Percentiles rank a stretch among this genome's conserved stretches.
These are phyloP conservation scores for Neonectria sp. DNA, from an alignment of 2,329 filamentous ascomycete genomes.

Conservation along the genomic window DNA sequence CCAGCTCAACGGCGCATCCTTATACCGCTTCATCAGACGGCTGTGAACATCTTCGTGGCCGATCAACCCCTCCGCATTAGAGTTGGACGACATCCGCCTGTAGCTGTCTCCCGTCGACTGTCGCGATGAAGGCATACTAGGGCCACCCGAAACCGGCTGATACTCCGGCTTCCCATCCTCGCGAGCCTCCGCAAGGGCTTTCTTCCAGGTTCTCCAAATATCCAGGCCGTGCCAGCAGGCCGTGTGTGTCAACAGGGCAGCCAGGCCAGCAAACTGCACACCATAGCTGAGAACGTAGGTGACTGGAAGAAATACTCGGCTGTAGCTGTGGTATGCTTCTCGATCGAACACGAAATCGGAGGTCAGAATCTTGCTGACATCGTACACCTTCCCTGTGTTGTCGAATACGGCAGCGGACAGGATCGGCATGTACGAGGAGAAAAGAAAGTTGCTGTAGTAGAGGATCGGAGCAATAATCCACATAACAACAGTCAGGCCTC, in stretches of 20 bases:
- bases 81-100: slow-evolving; percentile 54
- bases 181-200: slow-evolving; percentile 75
- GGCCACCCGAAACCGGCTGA: slow-evolving; percentile 61
- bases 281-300: slow-evolving; percentile 91
- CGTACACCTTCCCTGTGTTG: slow-evolving; percentile 84
- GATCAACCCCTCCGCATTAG: slow-evolving; percentile 69
- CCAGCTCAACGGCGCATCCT: slow-evolving; percentile 86
- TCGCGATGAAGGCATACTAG: slow-evolving; percentile 32
- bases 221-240: slow-evolving; percentile 88
- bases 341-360: slow-evolving; percentile 83
- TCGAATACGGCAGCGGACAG: slow-evolving; percentile 89
- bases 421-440: slow-evolving; percentile 89
- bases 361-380: slow-evolving; percentile 86
- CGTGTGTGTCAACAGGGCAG: slow-evolving; percentile 85
- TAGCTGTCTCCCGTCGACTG: slow-evolving; percentile 37
- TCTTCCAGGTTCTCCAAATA: slow-evolving; percentile 83
- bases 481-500: slow-evolving; percentile 85
- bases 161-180: slow-evolving; percentile 67
- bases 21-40: slow-evolving; percentile 85
- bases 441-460: slow-evolving; percentile 86
- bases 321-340: slow-evolving; percentile 84
- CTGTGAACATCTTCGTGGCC: slow-evolving; percentile 87
- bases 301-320: slow-evolving; percentile 86
- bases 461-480: slow-evolving; percentile 86
- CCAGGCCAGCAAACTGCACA: slow-evolving; percentile 86